Evolutionary conservation across 441 rosid genomes (phyloP).

Genomic region (Populus tomentosa): DNA sequence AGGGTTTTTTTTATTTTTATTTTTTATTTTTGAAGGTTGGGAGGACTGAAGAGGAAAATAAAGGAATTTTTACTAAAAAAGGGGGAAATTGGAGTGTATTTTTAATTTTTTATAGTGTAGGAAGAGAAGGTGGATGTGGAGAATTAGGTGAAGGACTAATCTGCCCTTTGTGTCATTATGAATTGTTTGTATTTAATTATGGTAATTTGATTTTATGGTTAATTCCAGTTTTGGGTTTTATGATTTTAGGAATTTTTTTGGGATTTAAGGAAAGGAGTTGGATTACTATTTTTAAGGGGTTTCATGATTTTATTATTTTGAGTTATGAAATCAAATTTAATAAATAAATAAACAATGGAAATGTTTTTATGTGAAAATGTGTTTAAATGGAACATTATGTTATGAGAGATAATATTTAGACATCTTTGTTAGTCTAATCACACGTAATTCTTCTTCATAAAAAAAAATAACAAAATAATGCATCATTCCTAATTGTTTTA

Average conservation of each 20-base stretch:
- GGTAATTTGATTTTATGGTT: neutral
- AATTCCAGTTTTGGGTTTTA: neutral
- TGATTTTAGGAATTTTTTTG: neutral
- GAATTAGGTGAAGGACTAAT: neutral
- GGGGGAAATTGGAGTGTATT: too few relatives aligned
- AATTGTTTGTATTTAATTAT: neutral
- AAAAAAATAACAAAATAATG: too few relatives aligned
- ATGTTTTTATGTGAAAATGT: too few relatives aligned
- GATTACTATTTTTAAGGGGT: neutral
- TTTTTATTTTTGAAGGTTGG: neutral
- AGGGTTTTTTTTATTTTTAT: neutral
- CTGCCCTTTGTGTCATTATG: neutral
- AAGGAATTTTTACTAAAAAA: neutral
- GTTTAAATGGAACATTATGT: too few relatives aligned
- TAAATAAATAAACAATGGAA: too few relatives aligned
- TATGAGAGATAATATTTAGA: too few relatives aligned
- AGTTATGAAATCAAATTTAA: too few relatives aligned
- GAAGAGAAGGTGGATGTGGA: neutral
- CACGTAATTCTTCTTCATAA: too few relatives aligned
- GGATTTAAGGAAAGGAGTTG: neutral
- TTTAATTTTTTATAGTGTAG: neutral
- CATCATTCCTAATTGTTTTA: too few relatives aligned
- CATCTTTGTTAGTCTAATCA: too few relatives aligned
- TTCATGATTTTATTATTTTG: too few relatives aligned
- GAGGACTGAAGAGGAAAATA: neutral